phyloP scores from a whole-genome alignment of 108 stramenopile species.

The Nitzschia sp. region DNA sequence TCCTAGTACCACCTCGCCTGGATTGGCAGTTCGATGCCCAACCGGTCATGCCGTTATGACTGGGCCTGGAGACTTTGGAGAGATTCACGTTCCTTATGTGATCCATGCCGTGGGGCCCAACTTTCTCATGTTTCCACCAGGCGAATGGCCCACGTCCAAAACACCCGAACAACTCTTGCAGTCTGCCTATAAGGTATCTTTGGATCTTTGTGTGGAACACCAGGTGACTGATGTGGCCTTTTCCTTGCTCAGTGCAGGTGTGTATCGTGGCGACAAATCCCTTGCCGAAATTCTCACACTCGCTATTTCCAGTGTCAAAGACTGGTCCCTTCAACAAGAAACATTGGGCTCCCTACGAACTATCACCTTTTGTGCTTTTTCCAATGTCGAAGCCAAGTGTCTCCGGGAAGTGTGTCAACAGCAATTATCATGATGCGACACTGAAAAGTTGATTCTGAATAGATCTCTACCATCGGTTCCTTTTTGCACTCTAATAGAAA shows the following conservation, averaged over 20 bases:
- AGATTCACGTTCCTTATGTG: slow-evolving; percentile 48
- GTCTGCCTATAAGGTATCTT: slow-evolving; percentile 49
- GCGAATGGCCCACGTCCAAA: slow-evolving; percentile 3
- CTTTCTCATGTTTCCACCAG: slow-evolving; percentile 39
- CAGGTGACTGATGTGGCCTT: slow-evolving; percentile 64
- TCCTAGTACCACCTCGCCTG: neutral
- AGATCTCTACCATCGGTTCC: no score
- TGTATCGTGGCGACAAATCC: slow-evolving; percentile 59
- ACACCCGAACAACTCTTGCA: slow-evolving; percentile 43
- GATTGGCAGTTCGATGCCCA: slow-evolving; percentile 45
- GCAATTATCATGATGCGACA: neutral
- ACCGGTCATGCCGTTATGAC: slow-evolving; percentile 71
- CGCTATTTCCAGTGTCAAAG: slow-evolving; percentile 54
- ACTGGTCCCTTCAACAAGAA: slow-evolving; percentile 41
- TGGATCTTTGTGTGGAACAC: slow-evolving; percentile 42
- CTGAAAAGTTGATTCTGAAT: no score
- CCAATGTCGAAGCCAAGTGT: neutral
- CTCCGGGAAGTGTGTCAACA: slow-evolving; percentile 5
- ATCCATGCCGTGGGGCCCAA: slow-evolving; percentile 90
- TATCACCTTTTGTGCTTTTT: slow-evolving; percentile 27
- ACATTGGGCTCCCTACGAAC: neutral
- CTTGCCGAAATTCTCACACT: slow-evolving; percentile 57
- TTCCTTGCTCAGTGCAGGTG: slow-evolving; percentile 70
- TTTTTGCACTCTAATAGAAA: no score
- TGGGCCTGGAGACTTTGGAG: slow-evolving; percentile 60